Evolutionary conservation across 2,329 filamentous ascomycete genomes (phyloP).

Genomic region (Aspergillus oerlinghausenensis): DNA sequence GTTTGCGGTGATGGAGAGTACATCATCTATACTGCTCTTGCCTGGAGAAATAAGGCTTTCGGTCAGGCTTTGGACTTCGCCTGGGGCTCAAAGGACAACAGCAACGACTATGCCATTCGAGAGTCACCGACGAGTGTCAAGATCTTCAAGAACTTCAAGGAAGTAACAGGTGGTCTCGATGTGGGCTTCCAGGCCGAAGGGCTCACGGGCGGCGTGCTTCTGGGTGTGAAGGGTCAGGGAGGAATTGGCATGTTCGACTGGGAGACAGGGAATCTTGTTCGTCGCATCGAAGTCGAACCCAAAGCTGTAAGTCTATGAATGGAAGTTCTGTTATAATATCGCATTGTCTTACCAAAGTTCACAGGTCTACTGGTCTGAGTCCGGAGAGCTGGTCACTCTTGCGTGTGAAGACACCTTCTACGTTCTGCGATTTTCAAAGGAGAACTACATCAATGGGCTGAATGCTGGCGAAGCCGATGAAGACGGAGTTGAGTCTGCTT

Average conservation of each 20-base stretch:
- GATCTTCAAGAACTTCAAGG: slow-evolving; percentile 96
- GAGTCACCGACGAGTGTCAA: slow-evolving; percentile 93
- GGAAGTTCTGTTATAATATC: neutral
- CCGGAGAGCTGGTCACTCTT: slow-evolving; percentile 84
- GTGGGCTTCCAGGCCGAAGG: slow-evolving; percentile 95
- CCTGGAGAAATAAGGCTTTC: slow-evolving; percentile 96
- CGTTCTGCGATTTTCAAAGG: slow-evolving; percentile 83
- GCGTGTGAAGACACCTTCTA: slow-evolving; percentile 96
- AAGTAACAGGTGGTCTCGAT: slow-evolving; percentile 82
- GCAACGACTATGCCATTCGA: slow-evolving; percentile 95
- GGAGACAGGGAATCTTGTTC: slow-evolving; percentile 81
- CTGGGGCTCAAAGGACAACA: slow-evolving; percentile 95
- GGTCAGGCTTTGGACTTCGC: slow-evolving; percentile 93
- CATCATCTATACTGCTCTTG: slow-evolving; percentile 95
- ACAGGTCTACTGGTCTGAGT: slow-evolving; percentile 95
- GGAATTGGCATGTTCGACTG: slow-evolving; percentile 97
- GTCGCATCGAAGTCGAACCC: slow-evolving; percentile 79
- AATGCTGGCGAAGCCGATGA: slow-evolving; percentile 78
- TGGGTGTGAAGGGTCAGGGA: slow-evolving; percentile 92
- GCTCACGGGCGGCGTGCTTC: slow-evolving; percentile 77
- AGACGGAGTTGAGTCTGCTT: slow-evolving; percentile 91
- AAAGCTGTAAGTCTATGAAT: slow-evolving; percentile 46
- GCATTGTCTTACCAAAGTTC: neutral
- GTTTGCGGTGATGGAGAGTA: slow-evolving; percentile 97
- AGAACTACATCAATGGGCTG: slow-evolving; percentile 78